phyloP scores from a whole-genome alignment of 257 asterid genomes.

The Solanum peruvianum region DNA sequence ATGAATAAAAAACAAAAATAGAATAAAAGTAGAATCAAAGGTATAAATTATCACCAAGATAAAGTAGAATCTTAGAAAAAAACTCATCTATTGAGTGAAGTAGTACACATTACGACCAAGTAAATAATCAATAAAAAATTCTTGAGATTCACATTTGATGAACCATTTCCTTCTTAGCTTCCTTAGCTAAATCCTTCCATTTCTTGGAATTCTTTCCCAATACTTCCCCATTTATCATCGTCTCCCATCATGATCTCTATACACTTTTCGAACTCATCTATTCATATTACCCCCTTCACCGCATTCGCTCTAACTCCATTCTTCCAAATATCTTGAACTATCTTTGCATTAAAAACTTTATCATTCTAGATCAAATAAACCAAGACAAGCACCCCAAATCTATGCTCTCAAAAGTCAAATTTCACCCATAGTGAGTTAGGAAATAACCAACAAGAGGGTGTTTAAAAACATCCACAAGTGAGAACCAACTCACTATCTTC shows the following conservation, averaged over 20 bases:
- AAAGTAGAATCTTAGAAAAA: too few relatives aligned
- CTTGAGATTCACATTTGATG: neutral
- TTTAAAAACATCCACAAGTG: slow-evolving; percentile 2
- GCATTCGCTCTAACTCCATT: neutral
- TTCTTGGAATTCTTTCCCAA: neutral
- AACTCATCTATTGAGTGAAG: too few relatives aligned
- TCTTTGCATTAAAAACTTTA: neutral
- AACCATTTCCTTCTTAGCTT: neutral
- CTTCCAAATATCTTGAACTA: neutral
- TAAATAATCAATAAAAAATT: too few relatives aligned
- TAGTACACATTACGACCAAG: too few relatives aligned
- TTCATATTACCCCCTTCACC: neutral
- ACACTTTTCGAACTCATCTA: neutral
- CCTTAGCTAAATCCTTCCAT: neutral
- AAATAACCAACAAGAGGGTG: neutral
- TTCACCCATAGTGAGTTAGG: slow-evolving; percentile 32
- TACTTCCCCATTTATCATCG: neutral
- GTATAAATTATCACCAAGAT: too few relatives aligned
- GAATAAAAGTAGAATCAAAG: too few relatives aligned
- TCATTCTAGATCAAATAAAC: neutral
- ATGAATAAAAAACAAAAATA: too few relatives aligned
- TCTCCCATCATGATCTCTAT: neutral
- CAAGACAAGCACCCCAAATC: neutral
- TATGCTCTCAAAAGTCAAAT: neutral
- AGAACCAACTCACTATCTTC: slow-evolving; percentile 11